Evolutionary conservation across 192 early-diverging fungal species (phyloP).

Genomic region (Coemansia javaensis): DNA sequence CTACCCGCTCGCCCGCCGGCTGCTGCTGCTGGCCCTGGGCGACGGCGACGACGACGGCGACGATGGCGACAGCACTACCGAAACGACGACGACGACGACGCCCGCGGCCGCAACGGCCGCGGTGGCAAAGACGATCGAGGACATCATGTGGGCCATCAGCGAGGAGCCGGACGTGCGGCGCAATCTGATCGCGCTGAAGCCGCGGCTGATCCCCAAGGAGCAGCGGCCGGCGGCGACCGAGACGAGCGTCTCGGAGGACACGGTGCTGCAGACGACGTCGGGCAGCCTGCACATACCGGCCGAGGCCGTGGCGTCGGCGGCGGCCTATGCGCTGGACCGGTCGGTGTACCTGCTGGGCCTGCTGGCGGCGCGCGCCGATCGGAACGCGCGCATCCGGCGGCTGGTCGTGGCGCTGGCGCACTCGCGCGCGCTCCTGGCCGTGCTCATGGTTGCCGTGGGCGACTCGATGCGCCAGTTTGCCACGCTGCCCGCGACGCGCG

Average conservation of each 20-base stretch:
- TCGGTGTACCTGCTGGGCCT: conserved; percentile 22
- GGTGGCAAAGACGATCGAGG: conserved; percentile 8
- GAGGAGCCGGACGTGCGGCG: conserved; percentile 40
- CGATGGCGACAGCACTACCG: no score
- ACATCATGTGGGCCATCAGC: conserved; percentile 25
- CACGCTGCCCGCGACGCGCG: conserved; percentile 16
- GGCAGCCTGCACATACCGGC: conserved; percentile 18
- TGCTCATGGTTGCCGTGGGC: conserved; percentile 28
- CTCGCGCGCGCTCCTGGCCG: conserved; percentile 22
- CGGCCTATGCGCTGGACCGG: conserved; percentile 37
- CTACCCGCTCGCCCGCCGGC: conserved; percentile 17
- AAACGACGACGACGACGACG: no score
- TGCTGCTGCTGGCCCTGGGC: conserved; percentile 14
- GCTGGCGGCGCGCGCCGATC: conserved; percentile 1
- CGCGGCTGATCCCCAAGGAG: conserved; percentile 37
- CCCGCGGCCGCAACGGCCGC: neutral
- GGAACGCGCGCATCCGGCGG: neutral
- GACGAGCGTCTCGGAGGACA: conserved; percentile 7
- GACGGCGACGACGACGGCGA: no score
- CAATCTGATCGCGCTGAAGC: conserved; percentile 36
- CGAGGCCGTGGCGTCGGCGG: conserved; percentile 23
- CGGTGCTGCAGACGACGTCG: conserved; percentile 24
- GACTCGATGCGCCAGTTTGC: conserved; percentile 42
- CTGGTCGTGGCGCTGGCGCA: conserved; percentile 14
- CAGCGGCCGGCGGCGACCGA: conserved; percentile 21